Evolutionary conservation across 768 basidiomycete species (phyloP).

Genomic region (Macrolepiota dolichaula): DNA sequence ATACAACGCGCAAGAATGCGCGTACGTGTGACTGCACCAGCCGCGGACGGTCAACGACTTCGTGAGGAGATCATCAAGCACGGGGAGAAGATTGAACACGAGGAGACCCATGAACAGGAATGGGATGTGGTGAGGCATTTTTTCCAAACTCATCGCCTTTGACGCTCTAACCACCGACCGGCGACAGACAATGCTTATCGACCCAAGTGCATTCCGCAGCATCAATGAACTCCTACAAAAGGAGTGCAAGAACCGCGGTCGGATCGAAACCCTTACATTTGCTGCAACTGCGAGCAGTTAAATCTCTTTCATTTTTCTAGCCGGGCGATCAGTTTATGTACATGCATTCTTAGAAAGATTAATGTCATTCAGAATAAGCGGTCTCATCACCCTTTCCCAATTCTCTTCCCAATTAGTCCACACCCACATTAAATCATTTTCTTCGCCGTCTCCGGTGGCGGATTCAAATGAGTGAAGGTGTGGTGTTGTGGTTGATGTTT

Average conservation of each 20-base stretch:
- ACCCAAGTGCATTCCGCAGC: constrained; percentile 86
- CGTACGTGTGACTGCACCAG: constrained; percentile 75
- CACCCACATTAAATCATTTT: constrained; percentile 33
- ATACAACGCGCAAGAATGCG: constrained; percentile 95
- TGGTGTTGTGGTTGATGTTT: constrained; percentile 22
- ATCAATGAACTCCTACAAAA: constrained; percentile 89
- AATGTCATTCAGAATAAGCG: constrained; percentile 46
- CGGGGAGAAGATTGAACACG: constrained; percentile 82
- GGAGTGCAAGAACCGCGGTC: constrained; percentile 84
- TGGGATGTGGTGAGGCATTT: constrained; percentile 78
- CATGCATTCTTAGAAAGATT: constrained; percentile 20
- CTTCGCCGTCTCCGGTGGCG: constrained; percentile 11
- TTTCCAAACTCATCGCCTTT: neutral
- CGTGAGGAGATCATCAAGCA: constrained; percentile 68
- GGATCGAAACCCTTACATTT: constrained; percentile 80
- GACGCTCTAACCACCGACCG: neutral
- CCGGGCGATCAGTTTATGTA: neutral
- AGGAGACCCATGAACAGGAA: constrained; percentile 66
- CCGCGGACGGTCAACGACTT: constrained; percentile 60
- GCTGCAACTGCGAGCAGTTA: constrained; percentile 50
- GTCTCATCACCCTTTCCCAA: constrained; percentile 69
- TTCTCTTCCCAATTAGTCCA: constrained; percentile 87
- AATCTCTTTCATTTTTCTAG: neutral
- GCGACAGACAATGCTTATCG: constrained; percentile 83
- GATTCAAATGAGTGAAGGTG: constrained; percentile 18